Base-by-base conservation (phyloP, 2,329 filamentous ascomycete genomes). In the Geosmithia morbida region DNA sequence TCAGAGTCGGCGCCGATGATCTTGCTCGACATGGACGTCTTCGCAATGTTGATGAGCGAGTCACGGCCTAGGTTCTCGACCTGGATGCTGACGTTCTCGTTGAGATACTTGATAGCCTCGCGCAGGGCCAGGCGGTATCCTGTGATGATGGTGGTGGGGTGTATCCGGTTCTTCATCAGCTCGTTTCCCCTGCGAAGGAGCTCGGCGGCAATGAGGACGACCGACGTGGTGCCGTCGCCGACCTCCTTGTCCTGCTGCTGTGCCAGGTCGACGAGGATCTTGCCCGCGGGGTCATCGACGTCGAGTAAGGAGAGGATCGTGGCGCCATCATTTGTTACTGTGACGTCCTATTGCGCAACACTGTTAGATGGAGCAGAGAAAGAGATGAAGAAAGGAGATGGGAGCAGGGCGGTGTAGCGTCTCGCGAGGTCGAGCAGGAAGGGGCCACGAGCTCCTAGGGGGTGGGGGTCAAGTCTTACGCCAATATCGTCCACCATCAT, bases 401-500 rank as follows among this genome's bases (percentile, higher is more conserved):
- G 41, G 7, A 19, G 10, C 8, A 22, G 43, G 22, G 8, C 7
- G 41, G 41, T 45, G 49, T 49, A 45, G 52, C 11, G 7, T 43
- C 14, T 7, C 11, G 18, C 19, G 41, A 16, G 3, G 41, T 22
- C 18, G 19, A 20, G 49, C 17, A 41, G 42, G 22, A 26, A 8
- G 8, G 22, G 22, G 22, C 22, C 22, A 26, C 22, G 22, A 26
- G 22, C 22, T 26, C 22, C 22, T 8, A 26, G 47, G 42, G 17
- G 33, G 40, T 37, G 17, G 13, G 17, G 37, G 19, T 40, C 47
- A 48, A 54, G 52, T 58, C 81, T 58, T 78, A 87, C 84, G 61
- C 92, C 92, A 65, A 98, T 97, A 64, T 98, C 92, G 70, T 98
- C 92, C 58, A 98, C 92, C 92, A 98, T 97, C 92, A 98, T 98